Evolutionary conservation across 139 green algal genomes (phyloP), one percentile per base, ranked within the genome.

Genomic region (Raphidocelis subcapitata): DNA sequence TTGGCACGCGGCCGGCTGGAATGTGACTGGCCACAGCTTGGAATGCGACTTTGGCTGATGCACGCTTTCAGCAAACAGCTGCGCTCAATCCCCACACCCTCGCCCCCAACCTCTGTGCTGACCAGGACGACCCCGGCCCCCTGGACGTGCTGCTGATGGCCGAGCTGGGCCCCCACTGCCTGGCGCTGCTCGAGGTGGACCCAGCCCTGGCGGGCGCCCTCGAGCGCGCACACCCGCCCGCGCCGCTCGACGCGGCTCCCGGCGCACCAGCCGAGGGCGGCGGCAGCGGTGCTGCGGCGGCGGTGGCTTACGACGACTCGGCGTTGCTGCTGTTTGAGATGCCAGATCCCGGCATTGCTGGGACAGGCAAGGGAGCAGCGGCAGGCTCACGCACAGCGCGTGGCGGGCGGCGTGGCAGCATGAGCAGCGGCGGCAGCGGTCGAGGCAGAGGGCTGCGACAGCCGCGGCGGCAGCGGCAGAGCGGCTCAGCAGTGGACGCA

Each of bases 141-240:
- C 32, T 57, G 0, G 78, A 87, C 24, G 24, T 88, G 49, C 31
- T 74, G 29, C 57, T 79, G 47, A 81, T 88, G 62, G 72, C 83
- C 0, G 70, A 65, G 4, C 54, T 92, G 36, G 81, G 66, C 23
- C 84, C 67, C 20, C 33, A 67, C 3, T 79, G 83, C 31, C n/a
- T 87, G 23, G 35, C 77, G 29, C 51, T 75, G 37, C 86, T 86
- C 41, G 41, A 49, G 41, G 41, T 12, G 41, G 41, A 49, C 41
- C 41, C 41, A 12, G 8, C 8, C 41, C 41, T 49, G 12, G 71
- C 68, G 68, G 4, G 70, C 67, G 28, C 46, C 70, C 51, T 78
- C 33, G 26, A 20, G 26, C 35, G n/a, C 46, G 35, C 23, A 61
- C n/a, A 59, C 41, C 52, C 2, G 3, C 29, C 21, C 49, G 5